These are phyloP conservation scores for Priceomyces medius DNA, from an alignment of 805 yeast species.

Conservation along the genomic window DNA sequence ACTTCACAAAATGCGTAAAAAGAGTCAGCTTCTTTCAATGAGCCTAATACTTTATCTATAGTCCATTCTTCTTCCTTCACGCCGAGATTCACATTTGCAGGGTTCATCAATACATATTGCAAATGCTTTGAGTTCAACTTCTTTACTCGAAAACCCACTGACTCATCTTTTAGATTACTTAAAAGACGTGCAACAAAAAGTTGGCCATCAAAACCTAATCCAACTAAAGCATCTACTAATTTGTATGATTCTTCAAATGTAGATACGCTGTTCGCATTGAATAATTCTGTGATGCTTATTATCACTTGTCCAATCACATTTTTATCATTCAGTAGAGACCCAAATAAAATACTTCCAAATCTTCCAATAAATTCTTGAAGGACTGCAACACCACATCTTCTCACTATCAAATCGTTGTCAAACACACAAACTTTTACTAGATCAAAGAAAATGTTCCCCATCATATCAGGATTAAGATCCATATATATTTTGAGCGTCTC, in stretches of 20 bases:
- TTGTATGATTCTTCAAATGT: constrained; percentile 14
- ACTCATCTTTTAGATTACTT: constrained; percentile 31
- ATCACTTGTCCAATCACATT: constrained; percentile 31
- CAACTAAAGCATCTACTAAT: constrained; percentile 16
- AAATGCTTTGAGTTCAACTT: constrained; percentile 43
- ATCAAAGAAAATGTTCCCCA: constrained; percentile 25
- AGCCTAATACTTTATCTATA: background rate
- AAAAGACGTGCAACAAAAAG: constrained; percentile 33
- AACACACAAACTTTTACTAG: constrained; percentile 57
- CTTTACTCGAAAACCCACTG: constrained; percentile 36
- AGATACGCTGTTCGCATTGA: constrained; percentile 45
- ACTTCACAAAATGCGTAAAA: constrained; percentile 9
- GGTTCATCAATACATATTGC: background rate
- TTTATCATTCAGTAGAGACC: constrained; percentile 10
- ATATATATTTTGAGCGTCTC: constrained; percentile 11
- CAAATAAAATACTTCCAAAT: constrained; percentile 48
- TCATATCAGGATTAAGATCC: constrained; percentile 10
- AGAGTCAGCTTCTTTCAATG: background rate
- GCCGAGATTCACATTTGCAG: background rate
- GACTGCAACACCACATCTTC: constrained; percentile 85
- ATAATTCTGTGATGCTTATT: constrained; percentile 54
- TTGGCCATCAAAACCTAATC: constrained; percentile 22
- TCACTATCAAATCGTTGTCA: constrained; percentile 70
- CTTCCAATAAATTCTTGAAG: constrained; percentile 84
- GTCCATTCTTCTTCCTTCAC: background rate